Percentiles rank a stretch among this genome's conserved stretches.
phyloP scores from a whole-genome alignment of 345 rosid species.

The Litchi chinensis region DNA sequence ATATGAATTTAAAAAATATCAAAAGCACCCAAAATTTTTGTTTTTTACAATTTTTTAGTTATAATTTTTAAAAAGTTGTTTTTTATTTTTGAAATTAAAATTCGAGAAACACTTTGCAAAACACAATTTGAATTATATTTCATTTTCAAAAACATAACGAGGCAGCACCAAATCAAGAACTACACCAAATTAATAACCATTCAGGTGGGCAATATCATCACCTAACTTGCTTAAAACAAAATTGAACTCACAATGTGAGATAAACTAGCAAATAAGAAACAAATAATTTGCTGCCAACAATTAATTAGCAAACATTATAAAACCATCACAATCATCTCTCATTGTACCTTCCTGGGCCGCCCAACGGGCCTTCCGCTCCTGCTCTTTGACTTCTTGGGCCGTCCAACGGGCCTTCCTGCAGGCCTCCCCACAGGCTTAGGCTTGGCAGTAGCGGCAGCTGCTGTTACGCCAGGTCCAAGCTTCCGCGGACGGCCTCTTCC shows the following conservation, averaged over 20 bases:
- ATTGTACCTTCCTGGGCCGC: slow-evolving; percentile 68
- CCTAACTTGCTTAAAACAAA: neutral
- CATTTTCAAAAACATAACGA: neutral
- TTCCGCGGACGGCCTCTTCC: slow-evolving; percentile 73
- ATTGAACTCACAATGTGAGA: too few relatives aligned
- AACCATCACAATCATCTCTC: neutral
- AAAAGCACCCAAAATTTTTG: too few relatives aligned
- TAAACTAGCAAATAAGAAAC: neutral
- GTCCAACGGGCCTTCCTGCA: slow-evolving; percentile 47
- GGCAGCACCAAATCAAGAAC: neutral
- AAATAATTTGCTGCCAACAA: neutral
- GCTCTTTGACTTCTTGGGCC: slow-evolving; percentile 42
- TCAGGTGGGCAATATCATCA: neutral
- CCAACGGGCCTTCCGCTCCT: slow-evolving; percentile 56
- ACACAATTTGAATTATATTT: neutral
- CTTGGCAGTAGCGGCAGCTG: slow-evolving; percentile 1
- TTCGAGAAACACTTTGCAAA: neutral
- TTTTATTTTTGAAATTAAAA: too few relatives aligned
- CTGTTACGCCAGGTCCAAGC: slow-evolving; percentile 10
- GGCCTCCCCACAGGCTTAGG: slow-evolving; percentile 10
- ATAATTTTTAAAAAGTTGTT: too few relatives aligned
- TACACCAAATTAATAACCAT: neutral
- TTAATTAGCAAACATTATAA: neutral
- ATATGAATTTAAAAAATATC: too few relatives aligned
- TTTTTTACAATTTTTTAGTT: too few relatives aligned